Base-by-base conservation (phyloP, 1,284 basidiomycete species). In the Erythrobasidium hasegawianum region DNA sequence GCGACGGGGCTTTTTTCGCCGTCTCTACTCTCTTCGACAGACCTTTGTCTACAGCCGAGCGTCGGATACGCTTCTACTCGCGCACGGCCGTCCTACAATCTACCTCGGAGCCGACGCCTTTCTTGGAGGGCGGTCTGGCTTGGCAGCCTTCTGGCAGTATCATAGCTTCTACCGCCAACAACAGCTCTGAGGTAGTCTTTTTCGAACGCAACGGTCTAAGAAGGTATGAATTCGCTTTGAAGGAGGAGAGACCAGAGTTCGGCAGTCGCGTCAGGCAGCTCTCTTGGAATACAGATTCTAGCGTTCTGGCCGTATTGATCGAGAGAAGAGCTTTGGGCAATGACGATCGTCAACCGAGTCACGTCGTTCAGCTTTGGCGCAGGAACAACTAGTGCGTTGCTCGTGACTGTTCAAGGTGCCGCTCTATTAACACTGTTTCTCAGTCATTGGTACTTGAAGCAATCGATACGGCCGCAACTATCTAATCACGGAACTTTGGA, bases 131-230 rank as follows among this genome's bases (percentile, higher is more conserved):
- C 62, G 76, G 82, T 0, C 76, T 93, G n/a, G 82, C 86, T 0
- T 97, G 93, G 91, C 82, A 90, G 57, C 94, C 95, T 0, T 86
- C 86, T 13, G 95, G 95, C 0, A 89, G 77, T 50, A 79, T 97
- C 38, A 89, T 98, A 60, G 89, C 86, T 0, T 81, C 83, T 10
- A 86, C 18, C 85, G 86, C 45, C 76, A 86, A 2, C 81, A 83
- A 45, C 88, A 87, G 0, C 38, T 87, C 83, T 3, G 70, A 74
- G 24, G 81, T 98, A 0, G 86, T 97, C 0, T 97, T 98, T 78
- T 92, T 97, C 70, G 95, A 98, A 79, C 81, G 91, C 71, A 98
- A 98, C 76, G 96, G 95, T 0, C 78, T 98, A 67, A 80, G 92
- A 60, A 89, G 96, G 74, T 90, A 92, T 10, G 92, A 96, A 57